Evolutionary conservation across 345 rosid genomes (phyloP), one percentile per base, ranked within the genome.

Genomic region (Citrus hindsii): DNA sequence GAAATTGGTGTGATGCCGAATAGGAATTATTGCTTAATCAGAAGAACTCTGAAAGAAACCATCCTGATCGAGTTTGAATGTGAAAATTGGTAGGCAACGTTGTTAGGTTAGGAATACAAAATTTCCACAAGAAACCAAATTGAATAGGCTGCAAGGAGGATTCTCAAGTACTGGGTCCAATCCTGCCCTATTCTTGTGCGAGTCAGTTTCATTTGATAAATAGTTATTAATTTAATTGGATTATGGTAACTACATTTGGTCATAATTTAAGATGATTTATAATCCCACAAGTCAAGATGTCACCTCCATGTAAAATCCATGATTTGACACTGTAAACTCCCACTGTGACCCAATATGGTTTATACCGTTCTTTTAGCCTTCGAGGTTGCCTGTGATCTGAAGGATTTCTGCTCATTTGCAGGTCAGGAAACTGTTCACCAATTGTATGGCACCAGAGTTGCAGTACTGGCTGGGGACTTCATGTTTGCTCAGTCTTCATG

Each of bases 401-500:
- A 24, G 32, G 63, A 22, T 22, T 35, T 9, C 75, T 72, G 24
- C 56, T 62, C 12, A 68, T 78, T 61, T 74, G 24, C 82, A 91
- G 99, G 98, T 8, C 94, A 90, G 78, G 95, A 90, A 83, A 92
- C 98, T 0, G 92, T 96, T 81, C 98, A 96, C 75, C 90, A 94
- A 80, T 77, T 89, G 7, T 94, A 82, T 2, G 99, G 98, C 62
- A 92, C 98, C 37, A 91, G 99, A 83, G 92, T 96, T 27, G 97
- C 98, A 7, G 89, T 94, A 48, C 80, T 96, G 84, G 98, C 97
- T 35, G 98, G 97, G 74, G 99, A 96, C 75, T 96, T 91, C 83
- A 91, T 94, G 98, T 96, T 94, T 86, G 98, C 97, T 85, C 99
- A 96, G 85, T 92, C 99, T 4, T 96, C 98, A 19, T 94, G 99